These are phyloP conservation scores for Penicillium chermesinum DNA, from an alignment of 495 filamentous ascomycete genomes.

Conservation along the genomic window DNA sequence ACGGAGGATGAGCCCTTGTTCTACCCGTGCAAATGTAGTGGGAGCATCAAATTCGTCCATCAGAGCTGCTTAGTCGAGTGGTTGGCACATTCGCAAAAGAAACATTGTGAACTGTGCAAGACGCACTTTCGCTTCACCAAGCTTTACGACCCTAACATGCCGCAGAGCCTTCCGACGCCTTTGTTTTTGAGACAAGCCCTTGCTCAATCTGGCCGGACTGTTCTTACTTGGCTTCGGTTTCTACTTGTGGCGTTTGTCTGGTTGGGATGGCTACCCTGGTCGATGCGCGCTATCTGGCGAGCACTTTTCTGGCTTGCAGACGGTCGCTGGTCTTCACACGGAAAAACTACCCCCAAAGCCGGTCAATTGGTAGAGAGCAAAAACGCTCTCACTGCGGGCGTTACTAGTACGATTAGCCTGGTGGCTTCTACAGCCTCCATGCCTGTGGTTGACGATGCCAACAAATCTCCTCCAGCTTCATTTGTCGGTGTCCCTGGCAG, in stretches of 20 bases:
- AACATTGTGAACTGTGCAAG: slow-evolving; percentile 98
- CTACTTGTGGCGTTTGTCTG: slow-evolving; percentile 80
- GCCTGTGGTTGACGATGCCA: slow-evolving; percentile 18
- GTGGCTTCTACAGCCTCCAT: slow-evolving; percentile 24
- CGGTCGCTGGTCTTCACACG: slow-evolving; percentile 66
- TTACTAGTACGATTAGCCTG: slow-evolving; percentile 15
- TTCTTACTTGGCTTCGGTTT: slow-evolving; percentile 72
- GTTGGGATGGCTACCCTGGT: slow-evolving; percentile 82
- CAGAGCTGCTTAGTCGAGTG: slow-evolving; percentile 98
- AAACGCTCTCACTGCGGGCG: slow-evolving; percentile 37
- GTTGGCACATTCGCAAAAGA: slow-evolving; percentile 96
- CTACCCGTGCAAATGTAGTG: slow-evolving; percentile 97
- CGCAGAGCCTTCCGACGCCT: slow-evolving; percentile 66
- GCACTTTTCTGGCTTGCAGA: slow-evolving; percentile 93
- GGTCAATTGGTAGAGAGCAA: slow-evolving; percentile 16
- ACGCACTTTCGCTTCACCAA: slow-evolving; percentile 97
- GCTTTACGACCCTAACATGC: slow-evolving; percentile 92
- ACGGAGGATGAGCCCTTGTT: slow-evolving; percentile 84
- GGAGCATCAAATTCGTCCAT: slow-evolving; percentile 97
- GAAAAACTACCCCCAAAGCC: slow-evolving; percentile 15
- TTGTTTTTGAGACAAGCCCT: slow-evolving; percentile 73
- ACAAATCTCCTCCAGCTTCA: slow-evolving; percentile 28
- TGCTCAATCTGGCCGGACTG: slow-evolving; percentile 61
- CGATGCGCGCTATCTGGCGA: slow-evolving; percentile 86
- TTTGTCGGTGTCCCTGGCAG: slow-evolving; percentile 38